These are phyloP conservation scores for Kodamaea neixiangensis DNA, from an alignment of 805 yeast species.

Conservation along the genomic window DNA sequence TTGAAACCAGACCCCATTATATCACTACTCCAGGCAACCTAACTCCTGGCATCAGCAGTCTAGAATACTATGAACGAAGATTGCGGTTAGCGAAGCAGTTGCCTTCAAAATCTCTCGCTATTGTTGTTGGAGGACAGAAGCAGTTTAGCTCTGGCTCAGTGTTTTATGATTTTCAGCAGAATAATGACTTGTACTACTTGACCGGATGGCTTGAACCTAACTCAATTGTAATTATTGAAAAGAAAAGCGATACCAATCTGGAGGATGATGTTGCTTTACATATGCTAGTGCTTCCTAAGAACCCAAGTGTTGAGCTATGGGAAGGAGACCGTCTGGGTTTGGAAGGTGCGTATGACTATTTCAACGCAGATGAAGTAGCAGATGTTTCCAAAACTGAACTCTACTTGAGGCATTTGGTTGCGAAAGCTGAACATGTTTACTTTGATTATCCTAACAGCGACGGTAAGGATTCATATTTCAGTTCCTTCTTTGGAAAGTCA, in stretches of 20 bases:
- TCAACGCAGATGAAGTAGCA: constrained; percentile 81
- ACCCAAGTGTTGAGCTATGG: constrained; percentile 83
- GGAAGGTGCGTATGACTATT: constrained; percentile 75
- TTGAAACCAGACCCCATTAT: constrained; percentile 78
- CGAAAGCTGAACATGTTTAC: constrained; percentile 52
- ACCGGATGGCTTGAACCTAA: constrained; percentile 95
- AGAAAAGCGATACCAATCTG: constrained; percentile 48
- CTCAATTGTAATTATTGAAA: constrained; percentile 67
- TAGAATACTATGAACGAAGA: constrained; percentile 79
- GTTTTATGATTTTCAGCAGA: constrained; percentile 89
- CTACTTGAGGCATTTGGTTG: constrained; percentile 50
- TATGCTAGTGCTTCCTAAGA: constrained; percentile 84
- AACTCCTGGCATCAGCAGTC: constrained; percentile 84
- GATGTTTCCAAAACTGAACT: constrained; percentile 46
- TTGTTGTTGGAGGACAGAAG: constrained; percentile 69
- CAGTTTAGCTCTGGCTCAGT: constrained; percentile 89
- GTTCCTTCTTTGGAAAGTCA: constrained; percentile 6
- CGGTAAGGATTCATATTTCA: constrained; percentile 18
- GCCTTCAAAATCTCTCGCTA: constrained; percentile 66
- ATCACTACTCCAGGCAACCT: constrained; percentile 72
- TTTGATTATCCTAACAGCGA: constrained; percentile 45
- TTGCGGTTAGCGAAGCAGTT: constrained; percentile 54
- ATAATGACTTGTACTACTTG: constrained; percentile 81
- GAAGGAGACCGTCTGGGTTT: constrained; percentile 92
- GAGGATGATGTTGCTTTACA: constrained; percentile 60